Evolutionary conservation across 2,329 filamentous ascomycete species (phyloP).

Genomic region (Trichoderma oligosporum): DNA sequence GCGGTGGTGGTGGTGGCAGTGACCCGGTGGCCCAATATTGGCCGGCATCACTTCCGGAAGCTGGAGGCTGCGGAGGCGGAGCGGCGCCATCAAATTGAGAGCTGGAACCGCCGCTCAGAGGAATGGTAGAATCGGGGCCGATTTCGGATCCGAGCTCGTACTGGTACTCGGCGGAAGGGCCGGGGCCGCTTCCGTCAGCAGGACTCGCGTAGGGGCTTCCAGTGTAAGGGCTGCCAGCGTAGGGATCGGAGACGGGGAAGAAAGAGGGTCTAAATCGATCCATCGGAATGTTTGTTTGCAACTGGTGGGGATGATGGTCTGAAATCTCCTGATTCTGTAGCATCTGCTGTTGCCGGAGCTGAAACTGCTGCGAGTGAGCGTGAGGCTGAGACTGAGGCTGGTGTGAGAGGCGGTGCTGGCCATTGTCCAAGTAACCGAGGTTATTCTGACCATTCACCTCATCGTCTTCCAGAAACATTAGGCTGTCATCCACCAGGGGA

Average conservation of each 20-base stretch:
- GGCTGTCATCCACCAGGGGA: background rate
- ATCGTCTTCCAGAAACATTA: slow-evolving; percentile 1
- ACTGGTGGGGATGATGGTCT: background rate
- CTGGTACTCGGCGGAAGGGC: slow-evolving; percentile 2
- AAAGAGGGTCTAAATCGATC: slow-evolving; percentile 9
- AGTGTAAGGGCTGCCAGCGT: background rate
- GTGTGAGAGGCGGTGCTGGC: slow-evolving; percentile 2
- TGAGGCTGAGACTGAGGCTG: background rate
- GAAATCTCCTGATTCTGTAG: background rate
- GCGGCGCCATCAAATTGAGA: slow-evolving; percentile 9
- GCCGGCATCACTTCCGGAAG: background rate
- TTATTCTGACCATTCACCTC: background rate
- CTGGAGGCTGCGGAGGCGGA: background rate
- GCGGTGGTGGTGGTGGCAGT: no score
- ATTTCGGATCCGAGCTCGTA: slow-evolving; percentile 8
- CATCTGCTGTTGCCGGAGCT: background rate
- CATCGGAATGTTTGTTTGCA: background rate
- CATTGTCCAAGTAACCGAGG: background rate
- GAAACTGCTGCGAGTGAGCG: background rate
- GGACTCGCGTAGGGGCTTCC: slow-evolving; percentile 2
- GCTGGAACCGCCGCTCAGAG: background rate
- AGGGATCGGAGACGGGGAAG: slow-evolving; percentile 7
- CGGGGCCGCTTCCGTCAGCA: slow-evolving; percentile 6
- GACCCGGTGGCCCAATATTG: background rate
- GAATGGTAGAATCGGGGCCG: background rate